A percentile compares a stretch with the other conserved stretches of the same genome.
Evolutionary conservation across 768 basidiomycete species (phyloP).

Genomic region (Termitomyces bulborhizus): DNA sequence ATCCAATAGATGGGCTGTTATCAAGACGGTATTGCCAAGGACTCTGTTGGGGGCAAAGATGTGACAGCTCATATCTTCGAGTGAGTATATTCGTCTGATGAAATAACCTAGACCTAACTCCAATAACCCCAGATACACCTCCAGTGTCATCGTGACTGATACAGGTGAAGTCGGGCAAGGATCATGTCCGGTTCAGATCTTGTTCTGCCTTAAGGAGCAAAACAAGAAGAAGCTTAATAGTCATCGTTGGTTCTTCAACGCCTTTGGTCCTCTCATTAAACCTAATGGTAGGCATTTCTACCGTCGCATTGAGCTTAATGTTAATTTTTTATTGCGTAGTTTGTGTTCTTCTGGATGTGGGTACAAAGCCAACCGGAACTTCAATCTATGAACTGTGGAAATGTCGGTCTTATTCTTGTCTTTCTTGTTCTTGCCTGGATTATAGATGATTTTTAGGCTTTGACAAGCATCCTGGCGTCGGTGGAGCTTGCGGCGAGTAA

Average conservation of each 20-base stretch:
- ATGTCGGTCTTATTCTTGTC: constrained; percentile 34
- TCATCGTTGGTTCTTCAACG: constrained; percentile 98
- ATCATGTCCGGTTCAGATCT: constrained; percentile 76
- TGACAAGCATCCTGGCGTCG: constrained; percentile 79
- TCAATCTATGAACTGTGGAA: constrained; percentile 98
- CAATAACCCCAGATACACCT: constrained; percentile 52
- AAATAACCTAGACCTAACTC: background rate
- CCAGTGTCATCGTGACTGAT: constrained; percentile 72
- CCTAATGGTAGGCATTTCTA: constrained; percentile 58
- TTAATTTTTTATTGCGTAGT: constrained; percentile 35
- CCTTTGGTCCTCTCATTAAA: constrained; percentile 80
- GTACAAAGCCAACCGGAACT: constrained; percentile 91
- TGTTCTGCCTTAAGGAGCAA: constrained; percentile 92
- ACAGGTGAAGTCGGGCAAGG: constrained; percentile 73
- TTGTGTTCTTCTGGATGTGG: constrained; percentile 89
- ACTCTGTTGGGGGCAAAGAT: constrained; percentile 82
- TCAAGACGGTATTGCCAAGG: constrained; percentile 87
- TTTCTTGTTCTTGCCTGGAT: background rate
- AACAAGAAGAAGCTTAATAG: constrained; percentile 97
- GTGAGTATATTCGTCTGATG: constrained; percentile 29
- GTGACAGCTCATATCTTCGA: constrained; percentile 94
- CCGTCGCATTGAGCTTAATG: background rate
- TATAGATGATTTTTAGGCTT: constrained; percentile 39
- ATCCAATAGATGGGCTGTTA: constrained; percentile 71
- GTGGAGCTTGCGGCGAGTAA: constrained; percentile 94